Base-by-base conservation (phyloP, 2,329 filamentous ascomycete species). In the Phialophora chinensis region DNA sequence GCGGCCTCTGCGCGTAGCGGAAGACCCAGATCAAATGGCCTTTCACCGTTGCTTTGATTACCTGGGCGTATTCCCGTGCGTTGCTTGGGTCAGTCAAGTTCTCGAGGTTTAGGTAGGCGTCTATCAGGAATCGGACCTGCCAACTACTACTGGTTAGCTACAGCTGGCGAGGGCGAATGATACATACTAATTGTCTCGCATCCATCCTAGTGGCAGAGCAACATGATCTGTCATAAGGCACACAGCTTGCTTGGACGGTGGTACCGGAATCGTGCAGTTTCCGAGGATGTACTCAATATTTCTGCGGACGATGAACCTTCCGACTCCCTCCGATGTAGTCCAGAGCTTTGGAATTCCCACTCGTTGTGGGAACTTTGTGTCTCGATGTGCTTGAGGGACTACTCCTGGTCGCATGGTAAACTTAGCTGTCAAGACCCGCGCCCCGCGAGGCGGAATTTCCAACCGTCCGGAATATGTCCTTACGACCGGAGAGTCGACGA, bases 271-370 rank as follows among this genome's bases (percentile, higher is more conserved):
- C 5, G 65, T 25, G 38, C 65, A 66, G 25, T 66, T 66, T 38
- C 65, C 65, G 11, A 66, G 65, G 31, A 66, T 66, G 25, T 66
- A 66, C 49, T 66, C 65, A 11, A 66, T 60, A 50, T 66, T 66
- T 27, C 65, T 58, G n/a, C 65, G 65, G 8, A 66, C 55, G 35
- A 66, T 66, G 35, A 66, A 66, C 33, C 49, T 62, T 27, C 65
- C 49, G 23, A n/a, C 29, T 17, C 7, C 50, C 23, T 66, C 65
- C 4, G 54, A 35, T 12, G 31, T 53, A 5, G 17, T 29, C 65
- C 65, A 66, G 14, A 63, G 31, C 31, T 38, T 29, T n/a, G 59
- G 47, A 20, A 62, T 12, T 42, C 63, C 63, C 20, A 44, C 23
- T 12, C 11, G 17, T 31, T 56, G 55, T n/a, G 56, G 27, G 11